Base-by-base conservation (phyloP, 306 rosid genomes). In the Vicia faba region DNA sequence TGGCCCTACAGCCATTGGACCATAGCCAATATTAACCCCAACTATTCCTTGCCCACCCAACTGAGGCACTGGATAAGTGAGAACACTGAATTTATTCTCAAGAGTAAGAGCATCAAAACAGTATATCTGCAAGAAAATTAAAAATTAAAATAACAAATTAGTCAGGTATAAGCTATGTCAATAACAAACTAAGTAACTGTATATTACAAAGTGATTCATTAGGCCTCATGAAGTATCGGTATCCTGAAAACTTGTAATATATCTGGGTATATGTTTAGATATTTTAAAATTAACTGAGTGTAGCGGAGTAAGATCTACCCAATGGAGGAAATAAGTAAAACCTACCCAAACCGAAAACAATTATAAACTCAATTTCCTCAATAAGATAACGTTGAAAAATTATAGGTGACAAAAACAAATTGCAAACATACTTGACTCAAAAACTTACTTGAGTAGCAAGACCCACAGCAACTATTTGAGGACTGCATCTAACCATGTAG, bases 91-190 rank as follows among this genome's bases (percentile, higher is more conserved):
- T 72, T 85, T 88, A 77, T 81, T 95, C 88, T 95, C 96, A 18
- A 95, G 95, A 48, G 99, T 90, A 73, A 85, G 88, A 60, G 96
- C 95, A 59, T 95, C 99, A 55, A 95, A 93, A 86, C 99, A 93
- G 84, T 90, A 86, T 83, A 93, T 83, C 99, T 93, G 95, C 51
- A 78, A 83, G 64, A 58, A 83, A 64, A 51, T 71, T 26, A 59
- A 28, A 73, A 36, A 67, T 14, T 26, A 49, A 64, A 23, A 63
- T 13, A 65, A 71, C 11, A 58, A 70, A 68, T 75, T 29, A 79
- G 63, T 38, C 44, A 74, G 31, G 55, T 69, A 70, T 41, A 57
- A 72, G 66, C 39, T 41, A 58, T 54, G 41, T 66, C 69, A 65
- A 63, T 63, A 59, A 64, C 29, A 77, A 71, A 62, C 61, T 73